Evolutionary conservation across 768 basidiomycete genomes (phyloP).

Genomic region (Rhizopogon roseolus): DNA sequence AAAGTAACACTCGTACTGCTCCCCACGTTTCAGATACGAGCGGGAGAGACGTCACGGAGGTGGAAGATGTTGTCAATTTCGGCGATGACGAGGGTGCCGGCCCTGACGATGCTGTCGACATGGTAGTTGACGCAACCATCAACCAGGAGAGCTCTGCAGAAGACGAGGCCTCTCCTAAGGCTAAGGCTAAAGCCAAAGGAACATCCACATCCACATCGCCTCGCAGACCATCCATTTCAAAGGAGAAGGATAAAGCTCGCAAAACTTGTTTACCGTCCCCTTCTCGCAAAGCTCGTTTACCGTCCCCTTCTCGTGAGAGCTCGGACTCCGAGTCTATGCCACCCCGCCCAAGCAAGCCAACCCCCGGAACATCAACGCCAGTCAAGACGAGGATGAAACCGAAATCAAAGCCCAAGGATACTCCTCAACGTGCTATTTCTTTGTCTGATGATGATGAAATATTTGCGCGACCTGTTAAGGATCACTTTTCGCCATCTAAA

Average conservation of each 20-base stretch:
- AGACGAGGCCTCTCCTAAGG: background rate
- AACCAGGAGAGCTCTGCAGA: background rate
- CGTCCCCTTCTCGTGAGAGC: background rate
- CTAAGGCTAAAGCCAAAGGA: background rate
- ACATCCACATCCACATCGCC: background rate
- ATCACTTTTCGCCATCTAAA: background rate
- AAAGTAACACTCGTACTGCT: background rate
- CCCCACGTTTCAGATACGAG: conserved; percentile 14
- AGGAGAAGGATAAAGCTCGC: background rate
- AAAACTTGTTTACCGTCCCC: background rate
- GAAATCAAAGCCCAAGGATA: conserved; percentile 10
- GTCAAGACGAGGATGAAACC: conserved; percentile 24
- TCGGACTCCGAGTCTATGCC: background rate
- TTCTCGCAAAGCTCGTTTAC: background rate
- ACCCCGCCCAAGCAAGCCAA: background rate
- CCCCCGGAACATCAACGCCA: conserved; percentile 10
- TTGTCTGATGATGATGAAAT: background rate
- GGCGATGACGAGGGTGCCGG: conserved; percentile 7
- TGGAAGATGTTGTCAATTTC: conserved; percentile 17
- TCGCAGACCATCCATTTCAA: background rate
- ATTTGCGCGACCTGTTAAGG: background rate
- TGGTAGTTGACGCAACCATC: background rate
- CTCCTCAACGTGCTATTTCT: background rate
- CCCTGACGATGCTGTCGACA: conserved; percentile 7
- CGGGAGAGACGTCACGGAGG: conserved; percentile 17